Evolutionary conservation across 495 filamentous ascomycete genomes (phyloP).

Genomic region (Tuber indicum): DNA sequence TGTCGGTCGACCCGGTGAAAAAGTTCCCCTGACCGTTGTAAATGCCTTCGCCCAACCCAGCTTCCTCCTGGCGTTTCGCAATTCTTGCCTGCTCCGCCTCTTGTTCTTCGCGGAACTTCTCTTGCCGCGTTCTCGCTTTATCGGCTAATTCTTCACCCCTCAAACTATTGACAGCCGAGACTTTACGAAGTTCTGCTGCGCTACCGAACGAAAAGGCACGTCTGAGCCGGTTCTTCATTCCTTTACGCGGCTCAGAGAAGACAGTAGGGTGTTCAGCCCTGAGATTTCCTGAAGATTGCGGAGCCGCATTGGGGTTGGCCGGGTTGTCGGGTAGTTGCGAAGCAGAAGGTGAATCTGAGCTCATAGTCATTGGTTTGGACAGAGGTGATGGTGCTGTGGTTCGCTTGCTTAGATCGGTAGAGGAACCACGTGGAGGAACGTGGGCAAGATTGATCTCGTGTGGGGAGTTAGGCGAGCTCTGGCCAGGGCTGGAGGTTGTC

Average conservation of each 20-base stretch:
- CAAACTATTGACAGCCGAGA: conserved; percentile 59
- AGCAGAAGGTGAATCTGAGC: conserved; percentile 43
- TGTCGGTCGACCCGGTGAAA: conserved; percentile 90
- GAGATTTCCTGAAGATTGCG: conserved; percentile 50
- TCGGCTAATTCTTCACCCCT: conserved; percentile 53
- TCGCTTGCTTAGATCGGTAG: conserved; percentile 66
- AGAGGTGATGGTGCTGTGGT: conserved; percentile 74
- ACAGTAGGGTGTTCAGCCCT: conserved; percentile 75
- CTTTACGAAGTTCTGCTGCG: conserved; percentile 78
- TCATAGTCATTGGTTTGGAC: conserved; percentile 70
- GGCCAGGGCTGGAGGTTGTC: conserved; percentile 18
- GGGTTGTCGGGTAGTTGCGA: conserved; percentile 35
- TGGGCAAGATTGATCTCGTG: conserved; percentile 56
- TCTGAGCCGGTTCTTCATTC: conserved; percentile 82
- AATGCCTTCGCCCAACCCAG: conserved; percentile 85
- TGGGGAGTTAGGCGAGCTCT: conserved; percentile 38
- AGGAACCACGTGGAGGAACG: conserved; percentile 62
- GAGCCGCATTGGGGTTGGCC: conserved; percentile 16
- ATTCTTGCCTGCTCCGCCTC: conserved; percentile 87
- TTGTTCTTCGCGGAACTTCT: conserved; percentile 61
- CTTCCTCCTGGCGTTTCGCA: conserved; percentile 81
- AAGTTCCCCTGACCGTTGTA: conserved; percentile 81
- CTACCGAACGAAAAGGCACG: conserved; percentile 97
- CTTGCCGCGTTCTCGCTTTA: conserved; percentile 62
- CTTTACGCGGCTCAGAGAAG: conserved; percentile 58